Percentiles rank a stretch among this genome's conserved stretches.
Conservation (phyloP, 495 filamentous ascomycete genomes). For the Penicillium ucsense region DNA sequence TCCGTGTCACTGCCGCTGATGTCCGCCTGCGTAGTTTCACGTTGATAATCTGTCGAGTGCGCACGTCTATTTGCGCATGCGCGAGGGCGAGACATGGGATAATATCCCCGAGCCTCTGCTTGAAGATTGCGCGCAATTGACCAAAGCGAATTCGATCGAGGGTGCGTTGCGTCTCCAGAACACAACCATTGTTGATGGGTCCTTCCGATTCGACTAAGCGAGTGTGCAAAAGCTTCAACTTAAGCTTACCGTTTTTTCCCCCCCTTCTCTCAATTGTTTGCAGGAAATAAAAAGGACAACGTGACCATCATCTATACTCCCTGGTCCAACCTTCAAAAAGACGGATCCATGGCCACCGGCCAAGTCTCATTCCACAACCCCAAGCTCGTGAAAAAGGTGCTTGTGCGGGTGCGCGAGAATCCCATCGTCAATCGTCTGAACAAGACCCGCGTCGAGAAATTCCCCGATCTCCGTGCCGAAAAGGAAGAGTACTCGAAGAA, state of each 20-base stretch:
- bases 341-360: constrained; percentile 89
- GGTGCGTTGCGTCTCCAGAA: constrained; percentile 37
- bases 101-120: constrained; percentile 64
- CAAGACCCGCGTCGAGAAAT: constrained; percentile 85
- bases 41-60: constrained; percentile 95
- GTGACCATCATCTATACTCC: constrained; percentile 94
- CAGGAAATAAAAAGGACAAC: constrained; percentile 97
- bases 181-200: background rate
- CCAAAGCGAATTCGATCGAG: constrained; percentile 98
- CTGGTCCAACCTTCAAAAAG: constrained; percentile 94
- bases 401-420: constrained; percentile 71
- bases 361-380: constrained; percentile 92
- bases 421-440: constrained; percentile 89
- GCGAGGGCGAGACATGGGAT: constrained; percentile 78
- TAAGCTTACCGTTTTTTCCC: too few relatives aligned
- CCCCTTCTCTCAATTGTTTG: too few relatives aligned
- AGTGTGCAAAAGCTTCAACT: too few relatives aligned
- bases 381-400: constrained; percentile 70
- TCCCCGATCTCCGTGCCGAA: constrained; percentile 69
- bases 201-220: too few relatives aligned
- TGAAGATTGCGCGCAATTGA: constrained; percentile 84
- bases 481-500: constrained; percentile 64
- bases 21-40: constrained; percentile 58
- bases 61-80: constrained; percentile 85
- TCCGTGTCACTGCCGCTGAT: constrained; percentile 13